Conservation (phyloP, 225 moss, liverwort and hornwort genomes). For the Lunularia cruciata region DNA sequence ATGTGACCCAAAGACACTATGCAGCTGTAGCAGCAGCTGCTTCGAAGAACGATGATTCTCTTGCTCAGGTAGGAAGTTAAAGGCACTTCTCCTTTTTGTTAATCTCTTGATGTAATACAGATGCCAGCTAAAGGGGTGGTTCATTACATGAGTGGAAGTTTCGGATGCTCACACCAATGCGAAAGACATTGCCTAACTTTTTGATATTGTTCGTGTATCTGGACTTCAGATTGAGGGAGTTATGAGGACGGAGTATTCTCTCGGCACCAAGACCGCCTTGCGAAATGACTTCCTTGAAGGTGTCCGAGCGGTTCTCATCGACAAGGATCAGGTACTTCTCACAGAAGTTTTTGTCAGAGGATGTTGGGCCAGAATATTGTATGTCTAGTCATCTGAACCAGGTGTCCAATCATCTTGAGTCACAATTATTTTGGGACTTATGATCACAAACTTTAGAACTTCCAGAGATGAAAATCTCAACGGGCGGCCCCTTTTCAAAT, state of each 20-base stretch:
- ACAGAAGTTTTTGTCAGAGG: no score
- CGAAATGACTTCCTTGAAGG: slow-evolving; percentile 83
- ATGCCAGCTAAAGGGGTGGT: no score
- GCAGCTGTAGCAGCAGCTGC: slow-evolving; percentile 64
- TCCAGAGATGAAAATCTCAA: no score
- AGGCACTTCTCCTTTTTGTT: neutral
- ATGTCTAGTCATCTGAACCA: no score
- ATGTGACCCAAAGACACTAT: slow-evolving; percentile 72
- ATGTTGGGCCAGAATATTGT: no score
- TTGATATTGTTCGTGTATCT: neutral
- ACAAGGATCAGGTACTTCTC: slow-evolving; percentile 99
- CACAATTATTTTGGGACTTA: no score
- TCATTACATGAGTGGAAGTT: no score
- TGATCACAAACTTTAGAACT: no score
- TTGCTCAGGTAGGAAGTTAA: slow-evolving; percentile 53
- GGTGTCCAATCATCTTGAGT: no score
- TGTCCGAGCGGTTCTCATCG: slow-evolving; percentile 82
- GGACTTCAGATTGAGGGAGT: slow-evolving; percentile 71
- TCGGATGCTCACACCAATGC: neutral
- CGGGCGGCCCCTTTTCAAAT: no score
- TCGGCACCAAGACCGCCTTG: slow-evolving; percentile 64
- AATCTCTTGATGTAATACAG: no score
- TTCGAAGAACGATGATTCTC: slow-evolving; percentile 46
- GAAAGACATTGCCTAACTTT: neutral
- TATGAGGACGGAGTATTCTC: slow-evolving; percentile 80